Base-by-base conservation (phyloP, 2,329 filamentous ascomycete genomes). In the Fusarium sp. region DNA sequence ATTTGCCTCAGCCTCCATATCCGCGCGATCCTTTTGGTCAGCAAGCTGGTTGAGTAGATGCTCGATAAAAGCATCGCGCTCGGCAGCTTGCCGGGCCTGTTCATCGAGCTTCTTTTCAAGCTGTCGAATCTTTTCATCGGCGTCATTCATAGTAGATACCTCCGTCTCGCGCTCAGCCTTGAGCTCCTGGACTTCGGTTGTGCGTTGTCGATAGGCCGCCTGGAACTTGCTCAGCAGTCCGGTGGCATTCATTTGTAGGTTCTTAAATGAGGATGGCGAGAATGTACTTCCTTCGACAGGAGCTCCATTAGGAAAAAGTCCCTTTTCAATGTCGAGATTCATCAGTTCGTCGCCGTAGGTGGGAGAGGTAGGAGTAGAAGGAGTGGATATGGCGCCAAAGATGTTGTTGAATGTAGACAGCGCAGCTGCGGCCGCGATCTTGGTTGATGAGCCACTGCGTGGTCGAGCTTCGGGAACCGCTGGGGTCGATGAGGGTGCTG, bases 21-120 rank as follows among this genome's bases (percentile, higher is more conserved):
- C 84, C 35, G 80, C 76, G 17, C 85, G 82, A 1, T 82, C 85
- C 77, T 86, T 88, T 80, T 92, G 90, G 2, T 83, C 84, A 4
- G 83, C 84, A 20, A 91, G 80, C 66, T 88, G 86, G n/a, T 82
- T 83, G 47, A 87, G 81, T n/a, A 90, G 79, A 32, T 85, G 81
- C 56, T 84, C 82, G 78, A 90, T 88, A 3, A 83, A 83, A 8
- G 81, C 74, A 74, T 92, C 89, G 70, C 90, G 88, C 74, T 90
- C 87, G 4, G 84, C 82, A 1, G 87, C 87, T 73, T 86, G 86
- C 17, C 80, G 81, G 2, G 88, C 87, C 85, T 92, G 89, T 57
- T 87, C 87, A 72, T 92, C 88, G 1, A 93, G 84, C 79, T 92
- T 90, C 74, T 86, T 84, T 79, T 89, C 90, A 45, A 92, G 84